Conservation (phyloP, 768 basidiomycete species). For the Paxillus involutus region DNA sequence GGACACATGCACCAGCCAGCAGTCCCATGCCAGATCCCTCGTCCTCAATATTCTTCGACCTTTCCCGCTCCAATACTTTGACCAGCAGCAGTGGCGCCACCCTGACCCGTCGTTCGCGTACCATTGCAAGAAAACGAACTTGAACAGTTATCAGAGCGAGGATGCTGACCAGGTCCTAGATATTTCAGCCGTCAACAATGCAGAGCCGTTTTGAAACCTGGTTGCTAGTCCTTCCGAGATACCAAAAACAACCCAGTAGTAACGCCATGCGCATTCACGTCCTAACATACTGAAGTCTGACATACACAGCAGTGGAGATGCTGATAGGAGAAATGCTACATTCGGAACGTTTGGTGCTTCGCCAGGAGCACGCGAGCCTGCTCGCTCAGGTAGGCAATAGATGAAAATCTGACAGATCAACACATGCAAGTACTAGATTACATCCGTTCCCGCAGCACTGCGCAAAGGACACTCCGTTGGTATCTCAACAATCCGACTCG, state of each 20-base stretch:
- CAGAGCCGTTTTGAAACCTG: conserved; percentile 1
- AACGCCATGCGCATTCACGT: conserved; percentile 13
- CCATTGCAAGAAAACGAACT: conserved; percentile 55
- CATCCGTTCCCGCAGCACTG: too few species aligned
- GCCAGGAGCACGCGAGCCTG: background rate
- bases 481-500: too few species aligned
- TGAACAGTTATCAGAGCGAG: conserved; percentile 43
- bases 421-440: too few species aligned
- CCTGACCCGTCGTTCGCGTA: conserved; percentile 48
- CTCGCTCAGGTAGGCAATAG: background rate
- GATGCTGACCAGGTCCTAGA: conserved; percentile 20
- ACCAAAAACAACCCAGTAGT: conserved; percentile 2
- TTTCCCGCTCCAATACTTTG: conserved; percentile 33
- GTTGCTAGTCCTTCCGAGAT: conserved; percentile 11
- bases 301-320: conserved; percentile 4
- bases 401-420: too few species aligned
- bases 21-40: conserved; percentile 33
- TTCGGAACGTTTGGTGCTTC: conserved; percentile 23
- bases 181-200: conserved; percentile 26
- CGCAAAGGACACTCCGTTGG: too few species aligned
- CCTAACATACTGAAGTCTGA: background rate
- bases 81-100: conserved; percentile 45
- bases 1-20: conserved; percentile 21
- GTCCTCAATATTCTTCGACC: conserved; percentile 5
- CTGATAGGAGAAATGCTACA: conserved; percentile 25